phyloP scores from a whole-genome alignment of 352 stramenopile species.

The Pythium sukuiense region DNA sequence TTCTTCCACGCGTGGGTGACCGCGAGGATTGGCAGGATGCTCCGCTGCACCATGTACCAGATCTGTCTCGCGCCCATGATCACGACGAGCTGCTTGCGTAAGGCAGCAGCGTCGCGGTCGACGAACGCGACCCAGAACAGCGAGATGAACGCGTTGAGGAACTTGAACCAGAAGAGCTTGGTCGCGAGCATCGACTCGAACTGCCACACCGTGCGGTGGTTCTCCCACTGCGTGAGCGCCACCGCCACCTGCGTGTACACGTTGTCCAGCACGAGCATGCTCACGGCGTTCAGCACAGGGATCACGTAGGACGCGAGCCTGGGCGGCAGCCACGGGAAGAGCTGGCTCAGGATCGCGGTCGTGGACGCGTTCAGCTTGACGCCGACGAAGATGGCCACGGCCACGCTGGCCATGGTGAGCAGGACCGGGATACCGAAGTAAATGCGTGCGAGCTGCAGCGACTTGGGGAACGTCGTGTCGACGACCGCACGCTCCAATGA shows the following conservation, averaged over 20 bases:
- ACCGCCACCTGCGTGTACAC: constrained; percentile 66
- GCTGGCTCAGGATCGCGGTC: constrained; percentile 23
- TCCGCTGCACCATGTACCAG: constrained; percentile 58
- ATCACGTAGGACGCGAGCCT: constrained; percentile 53
- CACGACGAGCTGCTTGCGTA: constrained; percentile 68
- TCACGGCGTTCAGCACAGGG: constrained; percentile 62
- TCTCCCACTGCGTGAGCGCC: constrained; percentile 67
- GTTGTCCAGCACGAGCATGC: constrained; percentile 74
- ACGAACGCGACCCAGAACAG: constrained; percentile 82
- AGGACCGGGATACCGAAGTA: constrained; percentile 59
- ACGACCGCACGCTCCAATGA: constrained; percentile 40
- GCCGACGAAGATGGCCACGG: constrained; percentile 58
- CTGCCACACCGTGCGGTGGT: constrained; percentile 77
- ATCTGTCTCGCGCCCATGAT: constrained; percentile 73
- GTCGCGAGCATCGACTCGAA: constrained; percentile 75
- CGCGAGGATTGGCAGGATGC: constrained; percentile 50
- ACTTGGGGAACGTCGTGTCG: constrained; percentile 60
- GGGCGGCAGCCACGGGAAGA: constrained; percentile 41
- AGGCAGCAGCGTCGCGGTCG: constrained; percentile 41
- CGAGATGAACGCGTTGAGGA: constrained; percentile 80
- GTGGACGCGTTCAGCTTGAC: constrained; percentile 45
- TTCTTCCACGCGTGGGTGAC: constrained; percentile 47
- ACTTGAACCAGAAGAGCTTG: constrained; percentile 85
- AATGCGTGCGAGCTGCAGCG: constrained; percentile 59
- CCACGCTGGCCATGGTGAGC: constrained; percentile 48